Base-by-base conservation (phyloP, 176 grass and related monocot species). In the Triticum dicoccoides region DNA sequence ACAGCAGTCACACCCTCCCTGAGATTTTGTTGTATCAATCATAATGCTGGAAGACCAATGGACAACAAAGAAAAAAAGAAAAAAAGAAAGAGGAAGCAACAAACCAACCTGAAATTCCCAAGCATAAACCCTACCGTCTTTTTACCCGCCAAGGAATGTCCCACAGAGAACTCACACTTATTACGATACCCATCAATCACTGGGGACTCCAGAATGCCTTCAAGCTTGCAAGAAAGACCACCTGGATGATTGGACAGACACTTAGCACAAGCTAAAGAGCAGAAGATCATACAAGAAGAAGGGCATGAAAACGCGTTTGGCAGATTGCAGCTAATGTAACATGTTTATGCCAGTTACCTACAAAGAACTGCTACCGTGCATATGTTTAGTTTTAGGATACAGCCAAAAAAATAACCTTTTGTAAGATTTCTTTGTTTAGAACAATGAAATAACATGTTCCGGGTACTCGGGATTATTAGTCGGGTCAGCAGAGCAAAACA, bases 141-240 rank as follows among this genome's bases (percentile, higher is more conserved):
- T 82, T 94, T 99, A 2, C 94, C 90, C 6, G 83, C 86, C 59
- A 96, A 87, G 14, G 97, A 99, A 91, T 88, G 86, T 37, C 97
- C 97, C 67, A 96, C 94, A 85, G 97, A 99, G 82, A 99, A 99
- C 76, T 99, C 97, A 1, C 97, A 99, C 86, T 99, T 99, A 87
- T 96, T 99, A 77, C 97, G 92, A 81, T 99, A 99, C 64, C 97
- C 97, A 83, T 94, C 77, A 69, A 83, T 88, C 75, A 96, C 44
- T 82, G 94, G 97, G 67, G 97, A 99, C 77, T 99, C 92, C 79
- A 99, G 67, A 90, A 99, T 94, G 59, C 88, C 97, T 91, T 94
- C 94, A 78, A 99, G 67, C 78, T 94, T 99, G 87, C 97, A 99
- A 63, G 97, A 94, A 94, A 99, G 97, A 73, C 97, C 97, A 87